A percentile compares a stretch with the other conserved stretches of the same genome.
These are phyloP conservation scores for Tuber magnatum DNA, from an alignment of 495 filamentous ascomycete genomes.

Conservation along the genomic window DNA sequence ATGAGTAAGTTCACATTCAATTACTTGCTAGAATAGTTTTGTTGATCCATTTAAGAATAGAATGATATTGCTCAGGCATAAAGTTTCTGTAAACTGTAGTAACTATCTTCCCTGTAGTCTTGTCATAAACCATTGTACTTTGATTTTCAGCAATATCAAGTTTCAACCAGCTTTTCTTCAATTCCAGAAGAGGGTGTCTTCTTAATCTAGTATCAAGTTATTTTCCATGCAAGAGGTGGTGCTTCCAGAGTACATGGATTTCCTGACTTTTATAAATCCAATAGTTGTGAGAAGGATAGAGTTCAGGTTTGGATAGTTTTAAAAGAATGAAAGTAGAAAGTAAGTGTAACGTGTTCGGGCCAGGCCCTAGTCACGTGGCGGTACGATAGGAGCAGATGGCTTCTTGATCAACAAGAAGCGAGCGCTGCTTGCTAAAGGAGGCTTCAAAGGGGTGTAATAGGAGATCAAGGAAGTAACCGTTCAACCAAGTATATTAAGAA, in stretches of 20 bases:
- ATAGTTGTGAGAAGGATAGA: background rate
- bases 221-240: background rate
- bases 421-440: too few relatives aligned
- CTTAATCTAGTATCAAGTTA: background rate
- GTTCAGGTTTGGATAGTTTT: background rate
- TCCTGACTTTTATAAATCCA: conserved; percentile 7
- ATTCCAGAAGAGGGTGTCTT: background rate
- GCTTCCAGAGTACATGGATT: conserved; percentile 1
- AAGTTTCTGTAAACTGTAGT: background rate
- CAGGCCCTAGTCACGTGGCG: too few relatives aligned
- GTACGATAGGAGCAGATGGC: too few relatives aligned
- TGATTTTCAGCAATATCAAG: conserved; percentile 1
- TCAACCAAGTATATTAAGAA: too few relatives aligned
- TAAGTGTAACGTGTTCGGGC: too few relatives aligned
- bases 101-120: background rate
- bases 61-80: background rate
- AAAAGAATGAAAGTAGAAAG: background rate
- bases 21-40: conserved; percentile 7
- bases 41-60: background rate
- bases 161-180: background rate
- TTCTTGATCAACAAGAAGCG: too few relatives aligned
- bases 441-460: too few relatives aligned
- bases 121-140: background rate
- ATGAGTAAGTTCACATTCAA: too few relatives aligned
- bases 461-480: too few relatives aligned